phyloP scores from a whole-genome alignment of 345 rosid species.

The Geranium rotundifolium region DNA sequence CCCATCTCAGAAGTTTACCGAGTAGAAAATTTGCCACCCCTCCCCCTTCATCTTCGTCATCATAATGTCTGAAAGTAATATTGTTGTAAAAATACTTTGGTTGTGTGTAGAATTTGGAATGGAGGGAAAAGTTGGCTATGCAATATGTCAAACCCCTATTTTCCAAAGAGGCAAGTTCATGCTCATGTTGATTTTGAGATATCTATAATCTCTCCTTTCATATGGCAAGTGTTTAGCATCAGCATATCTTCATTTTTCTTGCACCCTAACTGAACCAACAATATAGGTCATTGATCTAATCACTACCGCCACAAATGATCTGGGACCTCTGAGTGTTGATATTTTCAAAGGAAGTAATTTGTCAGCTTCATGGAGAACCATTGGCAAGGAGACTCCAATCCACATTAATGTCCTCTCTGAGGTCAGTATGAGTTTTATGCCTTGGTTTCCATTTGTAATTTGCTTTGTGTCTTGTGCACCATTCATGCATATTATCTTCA shows the following conservation, averaged over 20 bases:
- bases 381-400: conserved; percentile 23
- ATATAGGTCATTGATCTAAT: conserved; percentile 58
- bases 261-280: conserved; percentile 4
- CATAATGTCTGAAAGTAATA: too few species aligned
- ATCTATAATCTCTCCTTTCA: not conserved
- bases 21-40: too few species aligned
- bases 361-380: conserved; percentile 58
- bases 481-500: not conserved
- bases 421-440: conserved; percentile 18
- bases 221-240: not conserved
- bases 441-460: not conserved
- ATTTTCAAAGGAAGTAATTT: conserved; percentile 48
- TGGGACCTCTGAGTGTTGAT: conserved; percentile 74
- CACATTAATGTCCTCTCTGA: conserved; percentile 21
- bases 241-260: conserved; percentile 4
- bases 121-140: conserved; percentile 64
- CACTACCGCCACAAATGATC: conserved; percentile 45
- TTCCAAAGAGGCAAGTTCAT: conserved; percentile 60
- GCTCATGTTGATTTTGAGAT: not conserved
- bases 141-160: conserved; percentile 44
- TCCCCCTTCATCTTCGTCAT: too few species aligned
- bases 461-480: not conserved
- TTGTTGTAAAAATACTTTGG: not conserved
- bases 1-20: too few species aligned
- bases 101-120: conserved; percentile 45